Evolutionary conservation across 2,329 filamentous ascomycete species (phyloP).

Genomic region (Aspergillus melleus): DNA sequence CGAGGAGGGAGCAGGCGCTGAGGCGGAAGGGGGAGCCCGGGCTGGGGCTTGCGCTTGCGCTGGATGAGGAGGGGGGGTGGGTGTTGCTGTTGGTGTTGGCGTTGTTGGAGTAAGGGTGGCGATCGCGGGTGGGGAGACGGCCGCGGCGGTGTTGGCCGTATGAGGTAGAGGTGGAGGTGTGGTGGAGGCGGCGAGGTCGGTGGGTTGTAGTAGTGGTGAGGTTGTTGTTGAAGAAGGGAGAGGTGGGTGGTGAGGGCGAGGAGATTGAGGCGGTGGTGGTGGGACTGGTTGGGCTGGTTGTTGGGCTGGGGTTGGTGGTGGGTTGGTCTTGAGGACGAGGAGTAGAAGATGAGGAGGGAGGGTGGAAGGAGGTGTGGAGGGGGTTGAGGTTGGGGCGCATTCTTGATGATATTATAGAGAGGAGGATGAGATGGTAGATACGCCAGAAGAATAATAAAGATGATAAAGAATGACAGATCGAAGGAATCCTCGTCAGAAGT

Average conservation of each 20-base stretch:
- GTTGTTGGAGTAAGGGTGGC: not conserved
- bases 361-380: conserved; percentile 32
- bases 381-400: conserved; percentile 27
- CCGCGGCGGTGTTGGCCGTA: not conserved
- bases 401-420: not conserved
- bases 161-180: too few relatives aligned
- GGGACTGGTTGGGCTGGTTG: conserved; percentile 29
- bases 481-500: too few relatives aligned
- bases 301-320: conserved; percentile 32
- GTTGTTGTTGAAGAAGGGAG: not conserved
- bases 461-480: not conserved
- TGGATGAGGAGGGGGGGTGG: not conserved
- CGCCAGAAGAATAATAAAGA: not conserved
- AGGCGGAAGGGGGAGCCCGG: not conserved
- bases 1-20: not conserved
- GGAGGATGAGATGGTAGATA: too few relatives aligned
- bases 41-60: not conserved
- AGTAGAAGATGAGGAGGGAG: conserved; percentile 16
- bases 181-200: too few relatives aligned
- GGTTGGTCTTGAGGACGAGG: conserved; percentile 22
- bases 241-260: conserved; percentile 20
- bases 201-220: too few relatives aligned
- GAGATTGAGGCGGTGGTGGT: conserved; percentile 30
- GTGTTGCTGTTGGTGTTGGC: too few relatives aligned
- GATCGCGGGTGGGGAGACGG: not conserved